Base-by-base conservation (phyloP, 2,329 filamentous ascomycete species). In the Ceratocystis diversiconidia region DNA sequence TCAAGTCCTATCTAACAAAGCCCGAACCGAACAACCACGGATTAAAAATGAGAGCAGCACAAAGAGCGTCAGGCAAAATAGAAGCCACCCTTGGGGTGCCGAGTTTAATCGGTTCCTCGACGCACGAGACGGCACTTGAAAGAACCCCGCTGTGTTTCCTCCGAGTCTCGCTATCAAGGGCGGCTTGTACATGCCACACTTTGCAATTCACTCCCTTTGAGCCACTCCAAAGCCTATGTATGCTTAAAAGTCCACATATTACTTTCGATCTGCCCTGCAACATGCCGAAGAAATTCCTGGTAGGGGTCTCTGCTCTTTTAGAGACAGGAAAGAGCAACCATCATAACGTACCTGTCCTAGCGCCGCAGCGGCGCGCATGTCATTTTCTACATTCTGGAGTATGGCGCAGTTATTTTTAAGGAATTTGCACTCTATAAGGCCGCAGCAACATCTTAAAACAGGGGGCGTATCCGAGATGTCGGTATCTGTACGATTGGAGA, bases 261-360 rank as follows among this genome's bases (percentile, higher is more conserved):
- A 15, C 36, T 17, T 59, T 36, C 36, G 3, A 5, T 41, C 36
- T 36, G 8, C 55, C 32, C 28, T 32, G 60, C n/a, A 30, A 43
- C 62, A 67, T 64, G 63, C 41, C 28, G 12, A 52, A 41, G 8
- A 22, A 5, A 62, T 64, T 7, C 10, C 25, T 41, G 17, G 22
- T 48, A 63, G 48, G 50, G 55, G 19, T 3, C 22, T 52, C 22
- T 52, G 7, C 3, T 52, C 25, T 12, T n/a, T 59, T n/a, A 5
- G 28, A 25, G 52, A 8, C 10, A 15, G 55, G 6, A 25, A 57
- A 32, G 25, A 43, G 46, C 32, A 25, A 8, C 25, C 52, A 32
- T 32, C 15, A n/a, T 7, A 69, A 84, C 89, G 73, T 87, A 96
- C 92, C 88, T 96, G 89, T 70, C 94, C 94, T 71, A 96, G 82